A percentile compares a stretch with the other conserved stretches of the same genome.
Conservation (phyloP, 371 early-diverging fungal genomes). For the Entomophthora muscae region DNA sequence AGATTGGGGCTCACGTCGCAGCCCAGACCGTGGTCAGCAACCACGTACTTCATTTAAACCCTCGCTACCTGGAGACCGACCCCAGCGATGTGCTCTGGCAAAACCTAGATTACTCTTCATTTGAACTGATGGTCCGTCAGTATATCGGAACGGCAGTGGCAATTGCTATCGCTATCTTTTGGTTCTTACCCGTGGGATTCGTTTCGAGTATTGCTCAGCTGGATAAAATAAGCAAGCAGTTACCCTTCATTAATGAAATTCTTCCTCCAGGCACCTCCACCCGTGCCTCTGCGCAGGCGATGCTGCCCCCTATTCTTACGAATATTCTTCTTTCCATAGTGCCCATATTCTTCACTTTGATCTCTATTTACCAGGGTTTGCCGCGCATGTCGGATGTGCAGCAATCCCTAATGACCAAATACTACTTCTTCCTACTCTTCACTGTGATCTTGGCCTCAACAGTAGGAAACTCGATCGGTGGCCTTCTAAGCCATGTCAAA, state of each 20-base stretch:
- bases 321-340: constrained; percentile 49
- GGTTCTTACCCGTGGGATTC: constrained; percentile 46
- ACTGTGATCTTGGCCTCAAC: neutral
- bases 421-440: constrained; percentile 49
- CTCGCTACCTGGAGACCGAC: constrained; percentile 41
- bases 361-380: constrained; percentile 48
- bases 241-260: constrained; percentile 2
- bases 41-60: constrained; percentile 42
- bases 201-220: constrained; percentile 39
- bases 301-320: constrained; percentile 49
- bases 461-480: constrained; percentile 14
- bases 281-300: constrained; percentile 45
- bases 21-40: constrained; percentile 48
- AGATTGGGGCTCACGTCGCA: constrained; percentile 69
- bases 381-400: constrained; percentile 39
- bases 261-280: constrained; percentile 11
- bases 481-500: constrained; percentile 28
- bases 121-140: constrained; percentile 33
- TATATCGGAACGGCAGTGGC: constrained; percentile 26
- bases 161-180: constrained; percentile 38
- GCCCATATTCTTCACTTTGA: constrained; percentile 45
- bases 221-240: constrained; percentile 24
- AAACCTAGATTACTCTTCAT: constrained; percentile 42
- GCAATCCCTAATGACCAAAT: constrained; percentile 32
- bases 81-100: constrained; percentile 71